Base-by-base conservation (phyloP, 2,329 filamentous ascomycete genomes). In the Aspergillus felis region DNA sequence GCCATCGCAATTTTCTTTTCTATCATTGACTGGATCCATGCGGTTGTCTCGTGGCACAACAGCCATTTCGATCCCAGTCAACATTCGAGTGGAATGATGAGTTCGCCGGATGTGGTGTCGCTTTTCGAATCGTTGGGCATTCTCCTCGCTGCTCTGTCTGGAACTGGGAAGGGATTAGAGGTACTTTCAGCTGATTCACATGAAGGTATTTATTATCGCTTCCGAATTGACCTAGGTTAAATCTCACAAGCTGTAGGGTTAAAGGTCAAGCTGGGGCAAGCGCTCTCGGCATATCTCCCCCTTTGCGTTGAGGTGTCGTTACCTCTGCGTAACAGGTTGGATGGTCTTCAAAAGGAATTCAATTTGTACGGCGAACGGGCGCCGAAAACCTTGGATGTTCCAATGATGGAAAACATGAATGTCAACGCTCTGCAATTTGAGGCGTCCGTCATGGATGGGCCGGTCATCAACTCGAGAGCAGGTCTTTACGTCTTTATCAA, bases 401-500 rank as follows among this genome's bases (percentile, higher is more conserved):
- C 78, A 42, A 70, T 76, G 57, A 75, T 77, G 57, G 70, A 72
- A 1, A 70, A 71, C 28, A 68, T 78, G 20, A 74, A 78, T 63
- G 78, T 76, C 57, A 74, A 76, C 44, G 74, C 76, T 20, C 69
- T 84, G n/a, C 80, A 84, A 53, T 79, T 84, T 41, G 80, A 84
- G 60, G 74, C 78, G 14, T 76, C 71, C 20, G 75, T 87, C 9
- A 78, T 83, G 27, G 90, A 95, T 51, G 76, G 92, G 9, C 88
- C 89, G 3, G 79, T 86, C 29, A 79, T 87, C 50, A 91, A 90
- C 63, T 90, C 91, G 3, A 84, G 91, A 71, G 89, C 90, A 53
- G 92, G 90, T 4, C 79, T 96, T 55, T 96, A 94, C 69, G 81
- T 96, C 6, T 94, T 93, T 71, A 78, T 97, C 8, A 94, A 92